These are phyloP conservation scores for Myxozyma neglecta DNA, from an alignment of 805 yeast genomes.

Conservation along the genomic window DNA sequence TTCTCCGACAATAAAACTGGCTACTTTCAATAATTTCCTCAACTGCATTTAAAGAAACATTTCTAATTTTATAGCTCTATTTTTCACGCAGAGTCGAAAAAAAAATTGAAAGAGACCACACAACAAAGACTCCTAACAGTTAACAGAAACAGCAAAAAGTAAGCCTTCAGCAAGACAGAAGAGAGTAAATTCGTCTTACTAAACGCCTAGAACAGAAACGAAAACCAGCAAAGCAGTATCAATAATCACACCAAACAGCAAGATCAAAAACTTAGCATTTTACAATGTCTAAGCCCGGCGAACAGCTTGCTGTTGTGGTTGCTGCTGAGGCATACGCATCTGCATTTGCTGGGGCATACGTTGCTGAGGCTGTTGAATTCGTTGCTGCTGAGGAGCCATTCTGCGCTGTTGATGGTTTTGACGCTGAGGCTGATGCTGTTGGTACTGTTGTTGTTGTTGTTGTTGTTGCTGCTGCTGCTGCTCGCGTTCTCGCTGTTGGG, in stretches of 20 bases:
- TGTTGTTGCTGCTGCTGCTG: slow-evolving; percentile 25
- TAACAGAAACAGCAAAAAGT: not conserved
- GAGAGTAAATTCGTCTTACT: not conserved
- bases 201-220: not conserved
- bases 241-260: not conserved
- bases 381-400: slow-evolving; percentile 31
- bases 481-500: slow-evolving; percentile 13
- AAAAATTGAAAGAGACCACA: not conserved
- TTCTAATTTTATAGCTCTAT: not conserved
- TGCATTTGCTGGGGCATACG: slow-evolving; percentile 32
- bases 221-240: not conserved
- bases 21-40: not conserved
- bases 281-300: slow-evolving; percentile 18
- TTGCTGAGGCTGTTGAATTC: slow-evolving; percentile 36
- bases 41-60: not conserved
- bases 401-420: slow-evolving; percentile 17
- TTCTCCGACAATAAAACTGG: not conserved
- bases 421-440: slow-evolving; percentile 11
- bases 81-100: not conserved
- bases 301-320: slow-evolving; percentile 36
- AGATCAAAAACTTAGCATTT: not conserved
- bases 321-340: slow-evolving; percentile 6
- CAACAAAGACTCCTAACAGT: too few relatives aligned
- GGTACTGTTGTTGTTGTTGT: slow-evolving; percentile 27
- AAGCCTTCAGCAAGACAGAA: not conserved